Percentiles rank a stretch among this genome's conserved stretches.
phyloP scores from a whole-genome alignment of 257 asterid species.

The Solanum microdontum region DNA sequence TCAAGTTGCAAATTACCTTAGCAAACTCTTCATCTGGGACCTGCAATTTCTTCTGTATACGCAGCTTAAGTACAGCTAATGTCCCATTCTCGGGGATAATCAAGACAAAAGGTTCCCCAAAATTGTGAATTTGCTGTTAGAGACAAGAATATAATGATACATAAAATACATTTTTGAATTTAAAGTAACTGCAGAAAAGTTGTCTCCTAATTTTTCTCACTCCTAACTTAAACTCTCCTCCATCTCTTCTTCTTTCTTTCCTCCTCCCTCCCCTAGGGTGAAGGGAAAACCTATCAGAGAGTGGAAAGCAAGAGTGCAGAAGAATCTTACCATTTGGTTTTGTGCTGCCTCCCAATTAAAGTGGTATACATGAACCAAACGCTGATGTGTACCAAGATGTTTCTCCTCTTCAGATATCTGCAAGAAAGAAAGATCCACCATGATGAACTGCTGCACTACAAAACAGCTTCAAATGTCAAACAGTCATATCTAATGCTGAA shows the following conservation, averaged over 20 bases:
- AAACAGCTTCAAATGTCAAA: neutral
- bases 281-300: neutral
- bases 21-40: constrained; percentile 50
- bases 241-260: neutral
- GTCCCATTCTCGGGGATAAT: constrained; percentile 33
- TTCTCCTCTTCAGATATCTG: constrained; percentile 48
- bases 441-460: neutral
- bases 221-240: too few relatives aligned
- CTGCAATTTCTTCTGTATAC: constrained; percentile 35
- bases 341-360: constrained; percentile 32
- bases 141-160: neutral
- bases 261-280: neutral
- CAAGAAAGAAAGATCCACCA: neutral
- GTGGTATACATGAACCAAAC: constrained; percentile 52
- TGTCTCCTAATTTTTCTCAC: neutral
- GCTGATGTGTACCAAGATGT: constrained; percentile 22
- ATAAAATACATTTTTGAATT: neutral
- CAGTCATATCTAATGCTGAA: neutral
- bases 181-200: neutral
- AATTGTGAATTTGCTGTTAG: constrained; percentile 38
- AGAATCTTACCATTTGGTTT: constrained; percentile 35
- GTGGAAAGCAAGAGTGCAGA: neutral
- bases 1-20: constrained; percentile 14
- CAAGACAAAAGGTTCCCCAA: constrained; percentile 50
- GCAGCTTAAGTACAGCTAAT: constrained; percentile 33